phyloP scores from a whole-genome alignment of 805 yeast species.

The Hanseniaspora thailandica region DNA sequence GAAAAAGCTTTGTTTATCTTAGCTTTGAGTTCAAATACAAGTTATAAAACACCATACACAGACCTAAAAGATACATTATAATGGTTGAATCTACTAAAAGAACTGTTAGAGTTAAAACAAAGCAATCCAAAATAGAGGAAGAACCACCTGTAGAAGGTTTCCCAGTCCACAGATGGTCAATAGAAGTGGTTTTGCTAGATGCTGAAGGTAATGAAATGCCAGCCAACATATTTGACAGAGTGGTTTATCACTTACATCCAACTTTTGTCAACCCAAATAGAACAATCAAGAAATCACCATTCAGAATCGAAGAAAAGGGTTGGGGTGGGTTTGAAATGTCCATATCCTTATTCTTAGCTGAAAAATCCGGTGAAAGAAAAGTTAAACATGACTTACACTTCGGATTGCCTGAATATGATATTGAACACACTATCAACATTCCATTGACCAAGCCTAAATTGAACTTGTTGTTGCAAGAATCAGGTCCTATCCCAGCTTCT shows the following conservation, averaged over 20 bases:
- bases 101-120: conserved; percentile 76
- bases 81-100: conserved; percentile 40
- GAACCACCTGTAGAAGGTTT: conserved; percentile 80
- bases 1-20: not conserved
- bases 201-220: conserved; percentile 73
- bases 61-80: conserved; percentile 15
- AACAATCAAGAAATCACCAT: conserved; percentile 70
- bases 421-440: conserved; percentile 64
- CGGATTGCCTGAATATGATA: conserved; percentile 58
- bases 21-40: not conserved
- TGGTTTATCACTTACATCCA: conserved; percentile 87
- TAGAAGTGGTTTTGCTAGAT: conserved; percentile 63
- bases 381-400: conserved; percentile 84
- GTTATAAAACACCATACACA: not conserved
- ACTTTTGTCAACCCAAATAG: conserved; percentile 86
- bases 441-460: conserved; percentile 67
- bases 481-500: conserved; percentile 51
- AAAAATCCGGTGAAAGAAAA: conserved; percentile 80
- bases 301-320: conserved; percentile 80
- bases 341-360: conserved; percentile 62
- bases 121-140: conserved; percentile 69
- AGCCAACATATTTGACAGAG: conserved; percentile 80
- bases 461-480: conserved; percentile 59
- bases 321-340: conserved; percentile 97
- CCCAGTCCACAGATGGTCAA: conserved; percentile 91